A percentile compares a stretch with the other conserved stretches of the same genome.
phyloP scores from a whole-genome alignment of 2,329 filamentous ascomycete genomes.

The Cytospora piceicola region DNA sequence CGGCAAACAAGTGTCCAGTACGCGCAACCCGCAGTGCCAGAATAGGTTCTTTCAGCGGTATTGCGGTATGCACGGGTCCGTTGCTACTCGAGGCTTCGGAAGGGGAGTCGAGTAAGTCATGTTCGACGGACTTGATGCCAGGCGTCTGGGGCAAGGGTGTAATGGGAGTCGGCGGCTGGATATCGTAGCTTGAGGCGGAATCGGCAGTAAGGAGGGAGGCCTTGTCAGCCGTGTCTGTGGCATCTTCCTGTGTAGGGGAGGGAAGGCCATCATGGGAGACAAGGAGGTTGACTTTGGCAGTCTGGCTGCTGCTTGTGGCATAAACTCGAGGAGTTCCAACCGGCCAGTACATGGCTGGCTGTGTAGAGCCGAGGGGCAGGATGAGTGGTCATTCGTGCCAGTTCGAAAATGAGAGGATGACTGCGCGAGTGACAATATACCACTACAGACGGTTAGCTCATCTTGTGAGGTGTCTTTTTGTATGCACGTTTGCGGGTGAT shows the following conservation, averaged over 20 bases:
- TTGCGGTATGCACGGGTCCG: conserved; percentile 38
- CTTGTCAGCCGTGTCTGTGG: conserved; percentile 35
- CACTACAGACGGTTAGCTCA: conserved; percentile 25
- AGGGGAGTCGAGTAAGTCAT: conserved; percentile 48
- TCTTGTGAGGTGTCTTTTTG: conserved; percentile 10
- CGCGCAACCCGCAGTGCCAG: conserved; percentile 77
- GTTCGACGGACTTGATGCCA: conserved; percentile 62
- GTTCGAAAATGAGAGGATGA: conserved; percentile 19
- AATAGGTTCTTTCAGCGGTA: conserved; percentile 65
- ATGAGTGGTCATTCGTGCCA: conserved; percentile 41
- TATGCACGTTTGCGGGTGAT: conserved; percentile 10
- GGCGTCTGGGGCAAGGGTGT: conserved; percentile 61
- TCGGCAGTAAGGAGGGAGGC: conserved; percentile 33
- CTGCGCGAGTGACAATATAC: conserved; percentile 7
- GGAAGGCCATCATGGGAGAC: conserved; percentile 66
- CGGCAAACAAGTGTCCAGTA: conserved; percentile 81
- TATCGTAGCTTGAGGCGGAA: conserved; percentile 39
- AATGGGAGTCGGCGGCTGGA: conserved; percentile 43
- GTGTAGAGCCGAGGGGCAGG: conserved; percentile 37
- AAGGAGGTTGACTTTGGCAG: conserved; percentile 53
- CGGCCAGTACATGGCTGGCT: conserved; percentile 82
- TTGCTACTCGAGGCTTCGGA: conserved; percentile 36
- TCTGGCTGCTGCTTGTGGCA: conserved; percentile 71
- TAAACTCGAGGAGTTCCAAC: conserved; percentile 83
- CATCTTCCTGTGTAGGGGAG: conserved; percentile 35